phyloP scores from a whole-genome alignment of 345 rosid genomes.

The Hibiscus tridactylites region DNA sequence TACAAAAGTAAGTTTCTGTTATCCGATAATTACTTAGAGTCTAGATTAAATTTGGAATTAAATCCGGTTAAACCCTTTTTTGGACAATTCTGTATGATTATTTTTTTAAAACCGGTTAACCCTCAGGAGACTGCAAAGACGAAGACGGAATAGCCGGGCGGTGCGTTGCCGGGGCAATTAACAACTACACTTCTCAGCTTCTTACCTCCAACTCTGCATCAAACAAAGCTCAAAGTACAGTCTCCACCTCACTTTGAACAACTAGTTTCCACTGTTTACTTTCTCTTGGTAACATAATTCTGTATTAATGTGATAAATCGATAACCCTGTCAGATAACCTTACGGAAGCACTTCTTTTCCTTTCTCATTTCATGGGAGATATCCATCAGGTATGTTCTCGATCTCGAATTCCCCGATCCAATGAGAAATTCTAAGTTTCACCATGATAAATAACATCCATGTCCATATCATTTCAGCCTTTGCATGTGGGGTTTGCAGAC shows the following conservation, averaged over 20 bases:
- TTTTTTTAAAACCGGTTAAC: too few relatives aligned
- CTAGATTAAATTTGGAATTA: too few relatives aligned
- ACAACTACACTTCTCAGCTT: slow-evolving; percentile 89
- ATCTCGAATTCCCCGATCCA: not conserved
- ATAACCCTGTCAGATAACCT: slow-evolving; percentile 50
- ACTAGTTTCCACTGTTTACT: not conserved
- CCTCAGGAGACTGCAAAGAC: slow-evolving; percentile 82
- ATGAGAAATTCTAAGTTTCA: not conserved
- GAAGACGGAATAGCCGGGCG: slow-evolving; percentile 48
- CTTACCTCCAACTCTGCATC: slow-evolving; percentile 39
- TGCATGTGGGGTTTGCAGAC: slow-evolving; percentile 65
- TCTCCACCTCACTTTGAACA: not conserved
- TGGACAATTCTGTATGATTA: too few relatives aligned
- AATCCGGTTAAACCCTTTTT: too few relatives aligned
- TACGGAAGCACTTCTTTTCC: slow-evolving; percentile 82
- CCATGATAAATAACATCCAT: not conserved
- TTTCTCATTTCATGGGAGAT: slow-evolving; percentile 85
- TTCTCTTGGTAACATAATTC: too few relatives aligned
- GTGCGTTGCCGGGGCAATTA: slow-evolving; percentile 86
- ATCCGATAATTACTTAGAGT: too few relatives aligned
- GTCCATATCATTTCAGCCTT: slow-evolving; percentile 39
- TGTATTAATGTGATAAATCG: not conserved
- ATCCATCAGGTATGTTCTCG: slow-evolving; percentile 59
- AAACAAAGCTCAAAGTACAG: slow-evolving; percentile 40
- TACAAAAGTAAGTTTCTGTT: not conserved